Evolutionary conservation across 345 rosid species (phyloP), one percentile per base, ranked within the genome.

Genomic region (Corchorus olitorius): DNA sequence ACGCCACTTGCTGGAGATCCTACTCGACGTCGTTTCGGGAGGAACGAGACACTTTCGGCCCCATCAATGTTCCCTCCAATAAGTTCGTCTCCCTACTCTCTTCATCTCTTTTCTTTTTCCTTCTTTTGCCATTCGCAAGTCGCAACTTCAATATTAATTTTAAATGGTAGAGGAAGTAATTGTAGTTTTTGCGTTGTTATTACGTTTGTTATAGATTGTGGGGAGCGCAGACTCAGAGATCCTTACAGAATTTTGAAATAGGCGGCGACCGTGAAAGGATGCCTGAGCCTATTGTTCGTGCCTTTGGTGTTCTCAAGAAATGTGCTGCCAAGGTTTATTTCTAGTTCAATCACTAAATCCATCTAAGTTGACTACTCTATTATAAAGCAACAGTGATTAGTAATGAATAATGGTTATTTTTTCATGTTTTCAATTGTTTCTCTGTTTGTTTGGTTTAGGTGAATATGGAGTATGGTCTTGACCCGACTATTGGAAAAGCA

Each of bases 201-300:
- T 3, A 35, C 15, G 12, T 1, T 45, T 56, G 62, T 39, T 79
- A 61, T 77, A 93, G 98, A 77, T 79, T 96, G 61, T 96, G 98
- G 99, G 99, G 97, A 69, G 99, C 99, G 1, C 99, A 96, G 67
- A 96, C 98, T 33, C 99, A 96, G 79, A 88, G 99, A 83, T 93
- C 98, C 62, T 76, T 93, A 79, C 99, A 92, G 81, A 96, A 93
- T 61, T 96, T 96, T 74, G 97, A 96, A 63, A 96, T 96, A 0
- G 99, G 99, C 6, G 98, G 99, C 3, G 94, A 89, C 75, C 89
- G 95, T 1, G 98, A 96, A 83, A 83, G 92, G 35, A 96, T 93
- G 97, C 99, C 99, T 1, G 97, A 92, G 27, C 99, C 99, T 0
- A 92, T 96, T 39, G 81, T 96, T 82, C 97, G 95, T 9, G 98